A percentile compares a stretch with the other conserved stretches of the same genome.
Evolutionary conservation across 768 basidiomycete genomes (phyloP).

Genomic region (Xanthoconium purpureum): DNA sequence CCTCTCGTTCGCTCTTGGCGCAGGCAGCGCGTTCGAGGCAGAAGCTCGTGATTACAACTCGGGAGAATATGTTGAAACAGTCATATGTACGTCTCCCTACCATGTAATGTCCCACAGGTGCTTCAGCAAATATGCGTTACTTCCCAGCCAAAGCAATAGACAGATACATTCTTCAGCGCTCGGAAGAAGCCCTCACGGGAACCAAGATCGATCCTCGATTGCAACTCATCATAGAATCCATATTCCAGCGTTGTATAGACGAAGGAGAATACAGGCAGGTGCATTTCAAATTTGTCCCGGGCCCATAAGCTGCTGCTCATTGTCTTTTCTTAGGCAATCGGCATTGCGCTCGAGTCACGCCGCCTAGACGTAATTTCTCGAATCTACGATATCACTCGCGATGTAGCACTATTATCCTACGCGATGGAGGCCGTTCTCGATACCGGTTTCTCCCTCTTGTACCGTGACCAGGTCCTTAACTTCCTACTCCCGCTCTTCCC

Average conservation of each 20-base stretch:
- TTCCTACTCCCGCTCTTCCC: constrained; percentile 88
- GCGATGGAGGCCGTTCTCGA: constrained; percentile 91
- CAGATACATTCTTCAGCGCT: constrained; percentile 75
- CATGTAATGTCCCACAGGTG: background rate
- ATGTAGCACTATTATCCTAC: constrained; percentile 80
- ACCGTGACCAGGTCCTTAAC: constrained; percentile 76
- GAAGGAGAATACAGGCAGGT: constrained; percentile 94
- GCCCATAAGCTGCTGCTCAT: constrained; percentile 8
- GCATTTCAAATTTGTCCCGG: constrained; percentile 11
- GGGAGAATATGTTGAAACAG: constrained; percentile 91
- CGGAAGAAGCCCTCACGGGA: constrained; percentile 47
- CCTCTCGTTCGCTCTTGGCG: constrained; percentile 89
- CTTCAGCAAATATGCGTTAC: background rate
- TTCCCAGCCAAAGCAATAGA: constrained; percentile 89
- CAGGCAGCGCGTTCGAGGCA: constrained; percentile 80
- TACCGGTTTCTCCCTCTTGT: constrained; percentile 82
- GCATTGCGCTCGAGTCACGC: constrained; percentile 89
- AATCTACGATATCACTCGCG: constrained; percentile 70
- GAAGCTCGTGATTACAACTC: constrained; percentile 61
- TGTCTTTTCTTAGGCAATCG: constrained; percentile 64
- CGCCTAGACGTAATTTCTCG: constrained; percentile 82
- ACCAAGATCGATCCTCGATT: constrained; percentile 77
- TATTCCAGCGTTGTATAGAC: constrained; percentile 79
- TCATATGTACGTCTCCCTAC: constrained; percentile 71
- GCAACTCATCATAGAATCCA: constrained; percentile 82